Conservation (phyloP, 331 rosid genomes). For the Spiraea crenata region DNA sequence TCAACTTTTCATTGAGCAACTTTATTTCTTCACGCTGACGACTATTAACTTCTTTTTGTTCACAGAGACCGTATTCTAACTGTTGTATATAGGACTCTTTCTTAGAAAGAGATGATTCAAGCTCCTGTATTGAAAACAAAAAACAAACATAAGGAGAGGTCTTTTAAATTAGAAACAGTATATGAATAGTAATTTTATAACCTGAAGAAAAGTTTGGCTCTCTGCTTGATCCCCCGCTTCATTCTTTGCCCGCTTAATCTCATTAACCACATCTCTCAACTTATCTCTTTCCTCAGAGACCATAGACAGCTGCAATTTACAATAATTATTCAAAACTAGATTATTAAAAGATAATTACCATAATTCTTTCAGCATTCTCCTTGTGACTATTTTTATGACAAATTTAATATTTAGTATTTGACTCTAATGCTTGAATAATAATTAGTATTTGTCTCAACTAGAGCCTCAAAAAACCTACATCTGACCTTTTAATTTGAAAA, state of each 20-base stretch:
- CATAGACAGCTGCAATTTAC: constrained; percentile 64
- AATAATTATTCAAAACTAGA: constrained; percentile 1
- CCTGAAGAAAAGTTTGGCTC: constrained; percentile 52
- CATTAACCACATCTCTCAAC: constrained; percentile 47
- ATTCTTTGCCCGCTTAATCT: constrained; percentile 30
- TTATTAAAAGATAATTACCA: neutral
- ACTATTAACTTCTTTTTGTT: constrained; percentile 57
- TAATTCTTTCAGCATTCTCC: neutral
- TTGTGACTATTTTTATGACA: neutral
- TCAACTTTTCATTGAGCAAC: constrained; percentile 70
- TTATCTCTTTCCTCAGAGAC: constrained; percentile 78
- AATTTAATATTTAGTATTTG: too few relatives aligned
- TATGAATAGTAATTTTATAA: constrained; percentile 20
- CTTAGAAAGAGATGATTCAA: constrained; percentile 62
- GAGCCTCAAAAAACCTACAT: neutral
- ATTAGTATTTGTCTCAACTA: too few relatives aligned
- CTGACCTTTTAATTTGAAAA: neutral
- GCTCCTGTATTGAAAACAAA: constrained; percentile 51
- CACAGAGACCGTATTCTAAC: constrained; percentile 52
- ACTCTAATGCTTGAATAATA: neutral
- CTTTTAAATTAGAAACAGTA: constrained; percentile 20
- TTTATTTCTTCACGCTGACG: constrained; percentile 70
- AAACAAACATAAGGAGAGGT: constrained; percentile 20
- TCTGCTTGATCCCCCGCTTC: constrained; percentile 31
- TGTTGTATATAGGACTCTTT: constrained; percentile 68